Evolutionary conservation across 2,329 filamentous ascomycete genomes (phyloP).

Genomic region (Clarireedia homoeocarpa): DNA sequence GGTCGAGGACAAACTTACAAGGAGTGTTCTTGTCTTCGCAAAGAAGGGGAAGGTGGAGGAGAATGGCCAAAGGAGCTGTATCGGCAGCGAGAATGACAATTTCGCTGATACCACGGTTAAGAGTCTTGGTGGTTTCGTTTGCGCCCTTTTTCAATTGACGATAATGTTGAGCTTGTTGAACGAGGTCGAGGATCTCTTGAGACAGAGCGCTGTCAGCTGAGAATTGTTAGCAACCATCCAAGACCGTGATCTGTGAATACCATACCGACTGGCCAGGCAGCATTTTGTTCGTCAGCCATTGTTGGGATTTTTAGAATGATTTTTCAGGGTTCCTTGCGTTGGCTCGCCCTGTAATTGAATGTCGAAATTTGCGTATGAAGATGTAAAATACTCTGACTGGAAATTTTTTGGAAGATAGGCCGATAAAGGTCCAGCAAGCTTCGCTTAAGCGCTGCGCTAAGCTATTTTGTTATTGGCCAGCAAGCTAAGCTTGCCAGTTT

Average conservation of each 20-base stretch:
- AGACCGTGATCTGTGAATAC: constrained; percentile 33
- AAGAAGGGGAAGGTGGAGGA: constrained; percentile 82
- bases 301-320: constrained; percentile 13
- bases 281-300: constrained; percentile 31
- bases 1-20: constrained; percentile 22
- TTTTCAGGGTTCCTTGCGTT: constrained; percentile 52
- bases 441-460: constrained; percentile 9
- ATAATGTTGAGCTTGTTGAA: constrained; percentile 51
- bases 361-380: constrained; percentile 4
- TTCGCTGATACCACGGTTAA: constrained; percentile 87
- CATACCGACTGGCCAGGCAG: constrained; percentile 19
- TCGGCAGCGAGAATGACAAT: constrained; percentile 86
- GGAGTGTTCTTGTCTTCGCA: constrained; percentile 75
- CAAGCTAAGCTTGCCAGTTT: constrained; percentile 20
- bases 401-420: constrained; percentile 3
- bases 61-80: constrained; percentile 77
- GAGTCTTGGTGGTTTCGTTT: constrained; percentile 79
- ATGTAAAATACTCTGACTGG: background rate
- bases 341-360: constrained; percentile 44
- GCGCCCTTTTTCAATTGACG: constrained; percentile 84
- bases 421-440: background rate
- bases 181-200: constrained; percentile 74
- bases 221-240: constrained; percentile 24
- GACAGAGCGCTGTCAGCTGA: constrained; percentile 66
- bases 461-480: constrained; percentile 6